Evolutionary conservation across 345 rosid species (phyloP), one percentile per base, ranked within the genome.

Genomic region (Geranium rotundifolium): DNA sequence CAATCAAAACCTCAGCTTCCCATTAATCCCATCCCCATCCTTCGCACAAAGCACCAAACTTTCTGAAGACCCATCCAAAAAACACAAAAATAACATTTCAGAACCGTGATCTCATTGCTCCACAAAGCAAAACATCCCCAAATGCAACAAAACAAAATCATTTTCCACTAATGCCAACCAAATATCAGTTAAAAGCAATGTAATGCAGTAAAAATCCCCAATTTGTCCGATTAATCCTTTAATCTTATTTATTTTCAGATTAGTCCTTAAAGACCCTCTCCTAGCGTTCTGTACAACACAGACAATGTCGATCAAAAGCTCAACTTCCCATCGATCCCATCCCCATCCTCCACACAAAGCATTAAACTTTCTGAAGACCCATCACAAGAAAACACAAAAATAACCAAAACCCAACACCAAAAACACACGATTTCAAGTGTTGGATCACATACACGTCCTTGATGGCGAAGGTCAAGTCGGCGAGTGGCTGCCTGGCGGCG

Each of bases 391-490:
- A 49, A n/a, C 23, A 66, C 9, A n/a, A 23, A 30, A n/a, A 60
- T 46, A 59, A 17, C 27, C 8, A 59, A 9, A 10, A 7, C 23
- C 14, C 46, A n/a, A 29, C 13, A n/a, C 9, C 46, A n/a, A 39
- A 13, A n/a, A 12, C 6, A 57, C 62, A 39, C 31, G 31, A 63
- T 55, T 29, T 55, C 37, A 55, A 30, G 55, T 54, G 18, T 56
- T 58, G 30, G 34, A 39, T 49, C 3, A 68, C 81, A 54, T 65
- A 91, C 95, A 79, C 67, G 88, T 92, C 98, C 62, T 81, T 70
- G 57, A 92, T 68, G 66, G 98, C 86, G 68, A 92, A 89, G n/a
- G 85, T 80, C 41, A 89, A 84, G 49, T 74, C 85, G 13, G 88
- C 73, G 19, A 92, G 89, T 4, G 84, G 70, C 74, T 77, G 96